Conservation (phyloP, 257 asterid genomes). For the Prunella vulgaris region DNA sequence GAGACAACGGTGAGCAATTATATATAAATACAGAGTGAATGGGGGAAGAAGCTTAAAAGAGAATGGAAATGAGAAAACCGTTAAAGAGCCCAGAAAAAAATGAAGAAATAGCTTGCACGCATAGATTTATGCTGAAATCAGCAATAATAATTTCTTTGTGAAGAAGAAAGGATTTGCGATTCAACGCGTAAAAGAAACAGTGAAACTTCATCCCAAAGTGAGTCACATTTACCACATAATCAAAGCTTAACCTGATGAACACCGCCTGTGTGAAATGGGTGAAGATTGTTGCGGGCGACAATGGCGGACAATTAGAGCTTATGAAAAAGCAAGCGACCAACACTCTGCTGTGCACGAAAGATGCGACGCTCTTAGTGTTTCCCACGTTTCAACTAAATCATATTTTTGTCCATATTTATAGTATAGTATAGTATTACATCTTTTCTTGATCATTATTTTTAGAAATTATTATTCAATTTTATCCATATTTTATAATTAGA, state of each 20-base stretch:
- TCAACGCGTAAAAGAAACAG: slow-evolving; percentile 36
- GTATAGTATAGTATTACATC: too few species aligned
- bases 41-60: slow-evolving; percentile 55
- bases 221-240: slow-evolving; percentile 3
- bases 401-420: not conserved
- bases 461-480: too few species aligned
- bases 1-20: slow-evolving; percentile 24
- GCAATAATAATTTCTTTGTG: slow-evolving; percentile 47
- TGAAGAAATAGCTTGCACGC: slow-evolving; percentile 85
- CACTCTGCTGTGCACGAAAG: not conserved
- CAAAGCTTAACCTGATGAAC: not conserved
- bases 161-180: slow-evolving; percentile 14
- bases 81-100: slow-evolving; percentile 24
- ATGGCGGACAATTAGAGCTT: not conserved
- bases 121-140: slow-evolving; percentile 34
- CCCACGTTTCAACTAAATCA: not conserved
- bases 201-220: slow-evolving; percentile 46
- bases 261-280: not conserved
- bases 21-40: slow-evolving; percentile 1
- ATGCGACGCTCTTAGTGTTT: not conserved
- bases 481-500: too few species aligned
- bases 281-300: not conserved
- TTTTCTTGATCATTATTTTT: too few species aligned
- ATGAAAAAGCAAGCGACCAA: not conserved
- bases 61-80: slow-evolving; percentile 36